Evolutionary conservation across 1,284 basidiomycete species (phyloP).

Genomic region (Rhodotorula sp.): DNA sequence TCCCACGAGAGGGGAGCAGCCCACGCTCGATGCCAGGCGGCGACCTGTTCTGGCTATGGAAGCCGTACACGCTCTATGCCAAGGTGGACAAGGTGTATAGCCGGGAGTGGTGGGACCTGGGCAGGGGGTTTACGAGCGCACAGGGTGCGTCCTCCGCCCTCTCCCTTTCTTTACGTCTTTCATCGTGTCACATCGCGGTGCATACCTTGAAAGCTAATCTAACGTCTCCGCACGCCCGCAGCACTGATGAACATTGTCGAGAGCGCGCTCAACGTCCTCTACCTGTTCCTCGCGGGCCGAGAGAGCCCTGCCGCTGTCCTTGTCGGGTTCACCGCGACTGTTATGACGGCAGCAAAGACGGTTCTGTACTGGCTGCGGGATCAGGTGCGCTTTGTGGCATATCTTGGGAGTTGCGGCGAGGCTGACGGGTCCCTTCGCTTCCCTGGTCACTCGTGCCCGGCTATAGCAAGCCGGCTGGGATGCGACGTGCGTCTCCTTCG

Average conservation of each 20-base stretch:
- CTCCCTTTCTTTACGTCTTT: not conserved
- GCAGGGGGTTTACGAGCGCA: constrained; percentile 69
- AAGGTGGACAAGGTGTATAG: constrained; percentile 77
- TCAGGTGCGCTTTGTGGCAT: not conserved
- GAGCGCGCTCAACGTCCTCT: constrained; percentile 66
- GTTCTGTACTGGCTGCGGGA: constrained; percentile 41
- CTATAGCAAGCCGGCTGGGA: constrained; percentile 22
- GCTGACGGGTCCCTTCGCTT: not conserved
- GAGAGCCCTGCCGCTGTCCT: constrained; percentile 63
- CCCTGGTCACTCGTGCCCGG: not conserved
- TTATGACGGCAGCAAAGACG: constrained; percentile 59
- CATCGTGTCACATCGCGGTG: too few species aligned
- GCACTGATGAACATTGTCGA: constrained; percentile 80
- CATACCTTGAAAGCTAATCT: too few species aligned
- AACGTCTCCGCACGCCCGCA: constrained; percentile 47
- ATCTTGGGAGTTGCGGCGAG: not conserved
- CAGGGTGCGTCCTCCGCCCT: constrained; percentile 59
- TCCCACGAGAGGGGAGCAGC: constrained; percentile 48
- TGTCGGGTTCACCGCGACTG: constrained; percentile 69
- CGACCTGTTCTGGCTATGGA: constrained; percentile 85
- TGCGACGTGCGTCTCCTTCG: constrained; percentile 11
- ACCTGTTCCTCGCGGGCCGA: constrained; percentile 70
- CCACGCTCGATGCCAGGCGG: constrained; percentile 70
- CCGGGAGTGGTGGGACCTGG: constrained; percentile 61
- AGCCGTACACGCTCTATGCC: constrained; percentile 61